Conservation (phyloP, 345 rosid species). For the Clausena lansium region DNA sequence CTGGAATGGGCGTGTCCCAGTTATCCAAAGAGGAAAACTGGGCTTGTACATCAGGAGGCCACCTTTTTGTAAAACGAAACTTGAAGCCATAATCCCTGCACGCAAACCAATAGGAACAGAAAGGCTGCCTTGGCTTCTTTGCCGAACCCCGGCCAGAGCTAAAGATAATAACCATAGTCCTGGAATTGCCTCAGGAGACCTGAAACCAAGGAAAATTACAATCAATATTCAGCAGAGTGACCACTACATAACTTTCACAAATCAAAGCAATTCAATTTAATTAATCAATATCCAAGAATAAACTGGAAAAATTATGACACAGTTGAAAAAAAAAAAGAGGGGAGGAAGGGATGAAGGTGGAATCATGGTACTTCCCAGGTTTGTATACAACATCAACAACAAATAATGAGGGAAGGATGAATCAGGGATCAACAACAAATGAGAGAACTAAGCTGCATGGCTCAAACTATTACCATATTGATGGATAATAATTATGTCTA, state of each 20-base stretch:
- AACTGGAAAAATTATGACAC: background rate
- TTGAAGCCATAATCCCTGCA: conserved; percentile 63
- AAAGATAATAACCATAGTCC: conserved; percentile 79
- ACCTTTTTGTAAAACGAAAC: conserved; percentile 61
- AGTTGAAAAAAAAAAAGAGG: background rate
- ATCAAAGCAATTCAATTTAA: background rate
- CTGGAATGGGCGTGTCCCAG: conserved; percentile 63
- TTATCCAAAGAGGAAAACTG: conserved; percentile 56
- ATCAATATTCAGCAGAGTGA: background rate
- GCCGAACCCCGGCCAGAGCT: conserved; percentile 62
- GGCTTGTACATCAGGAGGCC: conserved; percentile 50
- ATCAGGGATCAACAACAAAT: background rate
- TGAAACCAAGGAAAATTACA: conserved; percentile 26
- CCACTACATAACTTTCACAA: background rate
- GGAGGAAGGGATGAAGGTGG: background rate
- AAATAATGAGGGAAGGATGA: background rate
- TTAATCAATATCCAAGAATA: background rate
- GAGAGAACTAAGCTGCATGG: background rate
- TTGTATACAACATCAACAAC: background rate
- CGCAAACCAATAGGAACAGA: conserved; percentile 67
- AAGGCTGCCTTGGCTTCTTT: conserved; percentile 60
- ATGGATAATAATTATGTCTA: background rate
- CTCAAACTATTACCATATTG: background rate
- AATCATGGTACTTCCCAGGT: background rate
- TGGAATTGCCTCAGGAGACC: conserved; percentile 69